phyloP scores from a whole-genome alignment of 2,329 filamentous ascomycete genomes.

The Aureobasidium lini region DNA sequence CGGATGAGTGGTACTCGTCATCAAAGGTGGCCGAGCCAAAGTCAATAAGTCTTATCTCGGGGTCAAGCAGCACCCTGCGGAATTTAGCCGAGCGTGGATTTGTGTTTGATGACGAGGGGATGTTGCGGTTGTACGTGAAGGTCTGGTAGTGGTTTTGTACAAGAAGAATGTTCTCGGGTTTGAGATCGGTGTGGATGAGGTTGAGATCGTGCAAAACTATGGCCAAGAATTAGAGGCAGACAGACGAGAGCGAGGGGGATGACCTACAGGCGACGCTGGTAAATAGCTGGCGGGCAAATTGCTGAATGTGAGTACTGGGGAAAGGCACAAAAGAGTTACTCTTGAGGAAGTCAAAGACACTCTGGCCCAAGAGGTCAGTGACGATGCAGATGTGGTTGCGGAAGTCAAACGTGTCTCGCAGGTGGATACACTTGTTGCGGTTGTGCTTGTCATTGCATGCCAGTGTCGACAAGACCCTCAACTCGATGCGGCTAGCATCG shows the following conservation, averaged over 20 bases:
- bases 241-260: not conserved
- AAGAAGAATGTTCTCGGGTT: conserved; percentile 61
- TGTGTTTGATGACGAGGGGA: conserved; percentile 56
- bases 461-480: conserved; percentile 84
- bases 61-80: conserved; percentile 55
- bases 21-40: conserved; percentile 63
- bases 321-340: conserved; percentile 93
- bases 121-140: conserved; percentile 61
- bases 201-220: conserved; percentile 92
- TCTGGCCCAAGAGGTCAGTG: conserved; percentile 75
- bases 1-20: conserved; percentile 61
- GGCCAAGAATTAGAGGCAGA: conserved; percentile 22
- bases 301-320: conserved; percentile 96
- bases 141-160: conserved; percentile 59
- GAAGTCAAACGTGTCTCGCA: conserved; percentile 95
- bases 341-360: conserved; percentile 97
- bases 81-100: conserved; percentile 52
- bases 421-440: conserved; percentile 91
- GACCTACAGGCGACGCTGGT: conserved; percentile 93
- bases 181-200: conserved; percentile 81
- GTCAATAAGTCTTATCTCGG: conserved; percentile 60
- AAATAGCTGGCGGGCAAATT: conserved; percentile 88
- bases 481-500: conserved; percentile 88
- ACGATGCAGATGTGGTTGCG: conserved; percentile 91
- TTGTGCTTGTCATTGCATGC: conserved; percentile 88